phyloP scores from a whole-genome alignment of 2,329 filamentous ascomycete species.

The Tolypocladium album region DNA sequence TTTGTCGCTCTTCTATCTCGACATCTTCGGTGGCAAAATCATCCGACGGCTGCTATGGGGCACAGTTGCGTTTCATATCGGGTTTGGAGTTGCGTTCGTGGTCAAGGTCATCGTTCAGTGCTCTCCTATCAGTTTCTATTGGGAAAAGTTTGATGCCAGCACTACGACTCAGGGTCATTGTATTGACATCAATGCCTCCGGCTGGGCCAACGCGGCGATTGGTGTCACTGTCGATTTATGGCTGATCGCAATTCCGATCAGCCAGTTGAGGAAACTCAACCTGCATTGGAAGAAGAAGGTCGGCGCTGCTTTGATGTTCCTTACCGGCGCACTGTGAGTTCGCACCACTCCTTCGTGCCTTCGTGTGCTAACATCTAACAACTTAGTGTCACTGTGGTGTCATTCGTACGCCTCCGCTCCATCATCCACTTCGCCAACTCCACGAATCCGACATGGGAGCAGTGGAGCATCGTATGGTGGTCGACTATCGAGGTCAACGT shows the following conservation, averaged over 20 bases:
- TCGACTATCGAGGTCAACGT: slow-evolving; percentile 18
- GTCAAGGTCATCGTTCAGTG: slow-evolving; percentile 25
- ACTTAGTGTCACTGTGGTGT: slow-evolving; percentile 18
- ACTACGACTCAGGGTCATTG: slow-evolving; percentile 28
- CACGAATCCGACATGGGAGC: slow-evolving; percentile 18
- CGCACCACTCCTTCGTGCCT: background rate
- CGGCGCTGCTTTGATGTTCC: slow-evolving; percentile 30
- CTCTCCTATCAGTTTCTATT: slow-evolving; percentile 26
- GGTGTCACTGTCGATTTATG: slow-evolving; percentile 30
- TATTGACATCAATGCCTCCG: slow-evolving; percentile 25
- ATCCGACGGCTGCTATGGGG: slow-evolving; percentile 21
- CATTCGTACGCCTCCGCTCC: slow-evolving; percentile 16
- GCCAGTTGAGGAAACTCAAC: slow-evolving; percentile 22
- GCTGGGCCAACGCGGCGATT: slow-evolving; percentile 29
- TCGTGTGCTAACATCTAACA: too few relatives aligned
- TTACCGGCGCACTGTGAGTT: slow-evolving; percentile 27
- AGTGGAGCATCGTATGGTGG: slow-evolving; percentile 18
- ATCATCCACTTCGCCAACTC: slow-evolving; percentile 16
- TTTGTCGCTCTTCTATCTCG: slow-evolving; percentile 30
- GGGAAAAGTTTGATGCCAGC: slow-evolving; percentile 17
- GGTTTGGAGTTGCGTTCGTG: slow-evolving; percentile 18
- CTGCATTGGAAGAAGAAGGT: slow-evolving; percentile 29
- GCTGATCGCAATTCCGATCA: slow-evolving; percentile 30
- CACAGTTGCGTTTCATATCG: slow-evolving; percentile 18
- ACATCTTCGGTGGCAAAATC: slow-evolving; percentile 23